Percentiles rank a stretch among this genome's conserved stretches.
phyloP scores from a whole-genome alignment of 1,139 yeast species.

The Magnusiomyces paraingens region DNA sequence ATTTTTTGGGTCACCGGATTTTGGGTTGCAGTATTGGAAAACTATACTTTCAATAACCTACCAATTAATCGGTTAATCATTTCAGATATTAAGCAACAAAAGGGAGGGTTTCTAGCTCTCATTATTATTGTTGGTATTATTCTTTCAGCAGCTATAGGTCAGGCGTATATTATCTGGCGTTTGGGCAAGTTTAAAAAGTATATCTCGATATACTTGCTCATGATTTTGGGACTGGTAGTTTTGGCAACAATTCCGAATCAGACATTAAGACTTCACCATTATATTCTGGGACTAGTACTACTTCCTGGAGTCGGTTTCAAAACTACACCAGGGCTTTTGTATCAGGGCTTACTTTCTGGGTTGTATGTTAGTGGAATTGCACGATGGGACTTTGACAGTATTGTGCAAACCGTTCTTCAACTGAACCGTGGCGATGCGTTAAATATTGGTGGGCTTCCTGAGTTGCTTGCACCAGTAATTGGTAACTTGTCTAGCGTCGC shows the following conservation, averaged over 20 bases:
- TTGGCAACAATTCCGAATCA: slow-evolving; percentile 58
- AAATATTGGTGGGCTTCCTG: slow-evolving; percentile 46
- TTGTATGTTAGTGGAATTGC: slow-evolving; percentile 78
- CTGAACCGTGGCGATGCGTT: slow-evolving; percentile 71
- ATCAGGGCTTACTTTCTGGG: slow-evolving; percentile 83
- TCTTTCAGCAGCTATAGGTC: slow-evolving; percentile 52
- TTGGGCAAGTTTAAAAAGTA: slow-evolving; percentile 66
- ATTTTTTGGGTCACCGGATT: slow-evolving; percentile 72
- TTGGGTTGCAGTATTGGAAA: slow-evolving; percentile 82
- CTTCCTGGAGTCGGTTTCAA: slow-evolving; percentile 67
- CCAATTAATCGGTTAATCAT: slow-evolving; percentile 81
- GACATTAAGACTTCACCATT: slow-evolving; percentile 81
- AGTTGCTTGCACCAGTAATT: slow-evolving; percentile 34
- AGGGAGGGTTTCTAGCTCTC: slow-evolving; percentile 72
- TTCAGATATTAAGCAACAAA: slow-evolving; percentile 61
- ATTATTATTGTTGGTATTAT: slow-evolving; percentile 43
- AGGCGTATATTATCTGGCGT: slow-evolving; percentile 74
- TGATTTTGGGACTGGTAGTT: slow-evolving; percentile 42
- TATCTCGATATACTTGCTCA: slow-evolving; percentile 43
- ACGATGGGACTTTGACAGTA: slow-evolving; percentile 90
- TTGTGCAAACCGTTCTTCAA: slow-evolving; percentile 68
- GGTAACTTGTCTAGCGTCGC: slow-evolving; percentile 18
- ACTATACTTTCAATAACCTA: slow-evolving; percentile 77
- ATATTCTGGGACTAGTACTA: slow-evolving; percentile 68
- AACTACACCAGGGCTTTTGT: slow-evolving; percentile 63